Conservation (phyloP, 2,329 filamentous ascomycete genomes). For the Daldinia sp. region DNA sequence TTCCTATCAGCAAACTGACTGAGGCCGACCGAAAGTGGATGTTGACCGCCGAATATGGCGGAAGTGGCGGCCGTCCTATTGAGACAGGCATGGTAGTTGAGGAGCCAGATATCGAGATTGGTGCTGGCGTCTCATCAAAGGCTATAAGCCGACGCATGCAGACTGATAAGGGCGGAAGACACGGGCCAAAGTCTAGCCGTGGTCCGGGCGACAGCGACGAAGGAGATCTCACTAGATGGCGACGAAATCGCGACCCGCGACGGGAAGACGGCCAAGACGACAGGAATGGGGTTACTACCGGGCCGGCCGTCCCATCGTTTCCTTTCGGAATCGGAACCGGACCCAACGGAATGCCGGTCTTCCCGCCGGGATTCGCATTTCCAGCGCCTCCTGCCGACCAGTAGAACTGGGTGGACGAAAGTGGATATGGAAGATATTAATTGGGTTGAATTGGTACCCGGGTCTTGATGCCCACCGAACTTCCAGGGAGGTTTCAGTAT, state of each 20-base stretch:
- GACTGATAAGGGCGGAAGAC: conserved; percentile 73
- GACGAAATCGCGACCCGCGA: conserved; percentile 47
- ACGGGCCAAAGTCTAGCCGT: conserved; percentile 73
- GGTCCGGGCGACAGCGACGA: conserved; percentile 52
- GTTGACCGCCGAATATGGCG: conserved; percentile 91
- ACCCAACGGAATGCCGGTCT: conserved; percentile 64
- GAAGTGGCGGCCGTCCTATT: conserved; percentile 85
- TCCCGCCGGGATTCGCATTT: conserved; percentile 61
- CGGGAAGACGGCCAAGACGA: conserved; percentile 49
- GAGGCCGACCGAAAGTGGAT: conserved; percentile 99
- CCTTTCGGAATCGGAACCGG: conserved; percentile 60
- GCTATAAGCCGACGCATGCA: conserved; percentile 78
- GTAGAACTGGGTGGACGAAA: conserved; percentile 26
- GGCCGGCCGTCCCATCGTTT: conserved; percentile 53
- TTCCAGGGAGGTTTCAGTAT: conserved; percentile 7
- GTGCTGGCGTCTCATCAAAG: conserved; percentile 96
- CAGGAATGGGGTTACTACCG: conserved; percentile 42
- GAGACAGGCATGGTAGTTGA: conserved; percentile 89
- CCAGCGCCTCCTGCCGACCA: conserved; percentile 49
- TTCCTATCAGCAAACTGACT: conserved; percentile 91
- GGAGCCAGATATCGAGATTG: conserved; percentile 98
- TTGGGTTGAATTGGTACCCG: not conserved
- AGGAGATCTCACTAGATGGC: conserved; percentile 47
- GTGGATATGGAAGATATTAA: conserved; percentile 4
- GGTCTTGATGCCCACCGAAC: not conserved